Conservation (phyloP, 2,329 filamentous ascomycete genomes). For the Nannizziopsis barbatae region DNA sequence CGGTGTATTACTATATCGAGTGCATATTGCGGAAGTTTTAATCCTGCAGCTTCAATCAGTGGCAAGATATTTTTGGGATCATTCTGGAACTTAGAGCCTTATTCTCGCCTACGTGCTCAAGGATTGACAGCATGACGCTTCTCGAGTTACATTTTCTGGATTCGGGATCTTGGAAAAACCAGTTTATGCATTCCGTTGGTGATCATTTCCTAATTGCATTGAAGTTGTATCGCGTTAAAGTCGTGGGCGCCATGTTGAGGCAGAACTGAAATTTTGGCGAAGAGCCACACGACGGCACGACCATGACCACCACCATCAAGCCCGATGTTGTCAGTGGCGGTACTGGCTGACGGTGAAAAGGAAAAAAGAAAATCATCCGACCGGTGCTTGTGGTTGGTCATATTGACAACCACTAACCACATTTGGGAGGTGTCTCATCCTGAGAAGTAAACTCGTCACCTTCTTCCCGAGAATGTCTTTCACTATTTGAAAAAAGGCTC, state of each 20-base stretch:
- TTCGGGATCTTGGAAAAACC: not conserved
- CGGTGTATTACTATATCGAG: slow-evolving; percentile 7
- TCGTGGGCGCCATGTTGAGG: slow-evolving; percentile 2
- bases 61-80: not conserved
- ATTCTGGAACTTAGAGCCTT: slow-evolving; percentile 3
- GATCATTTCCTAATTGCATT: slow-evolving; percentile 5
- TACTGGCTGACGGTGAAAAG: not conserved
- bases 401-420: not conserved
- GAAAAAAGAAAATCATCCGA: not conserved
- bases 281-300: not conserved
- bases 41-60: not conserved
- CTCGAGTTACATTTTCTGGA: slow-evolving; percentile 5
- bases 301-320: not conserved
- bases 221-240: not conserved
- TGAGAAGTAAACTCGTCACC: not conserved
- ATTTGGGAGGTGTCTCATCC: not conserved
- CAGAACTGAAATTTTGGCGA: not conserved
- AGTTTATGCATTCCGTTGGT: slow-evolving; percentile 3
- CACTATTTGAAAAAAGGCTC: not conserved
- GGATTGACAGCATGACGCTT: not conserved
- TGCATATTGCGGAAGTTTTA: not conserved
- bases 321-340: slow-evolving; percentile 1
- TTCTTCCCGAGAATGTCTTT: not conserved
- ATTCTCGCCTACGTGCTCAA: not conserved
- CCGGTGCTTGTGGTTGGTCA: not conserved